A percentile compares a stretch with the other conserved stretches of the same genome.
These are phyloP conservation scores for Tetrahymena thermophila DNA, from an alignment of 73 alveolate species.

Conservation along the genomic window DNA sequence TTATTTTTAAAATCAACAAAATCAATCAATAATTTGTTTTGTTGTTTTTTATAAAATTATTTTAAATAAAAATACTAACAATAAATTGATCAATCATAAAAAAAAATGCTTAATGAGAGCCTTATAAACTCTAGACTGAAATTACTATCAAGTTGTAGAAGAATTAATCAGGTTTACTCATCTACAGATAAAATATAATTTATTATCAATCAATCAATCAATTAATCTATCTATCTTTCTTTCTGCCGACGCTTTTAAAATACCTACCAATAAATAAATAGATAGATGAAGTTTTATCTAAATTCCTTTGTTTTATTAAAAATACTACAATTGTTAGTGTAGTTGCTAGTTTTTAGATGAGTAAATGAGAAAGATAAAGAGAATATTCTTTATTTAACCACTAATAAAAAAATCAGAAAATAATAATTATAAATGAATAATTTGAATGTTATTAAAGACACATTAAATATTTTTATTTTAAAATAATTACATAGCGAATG, in stretches of 20 bases:
- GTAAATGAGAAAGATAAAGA: neutral
- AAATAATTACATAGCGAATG: neutral
- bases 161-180: neutral
- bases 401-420: neutral
- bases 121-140: neutral
- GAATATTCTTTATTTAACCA: neutral
- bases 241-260: neutral
- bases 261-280: neutral
- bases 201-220: neutral
- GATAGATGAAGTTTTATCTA: neutral
- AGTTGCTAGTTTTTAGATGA: neutral
- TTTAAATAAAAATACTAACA: neutral
- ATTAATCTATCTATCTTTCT: neutral
- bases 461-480: neutral
- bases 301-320: neutral
- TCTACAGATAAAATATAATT: neutral
- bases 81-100: too few relatives aligned
- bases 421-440: neutral
- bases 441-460: neutral
- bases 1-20: too few relatives aligned
- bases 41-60: too few relatives aligned
- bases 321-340: neutral
- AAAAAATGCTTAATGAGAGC: neutral
- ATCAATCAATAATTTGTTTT: neutral
- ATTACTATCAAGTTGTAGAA: too few relatives aligned